A percentile compares a stretch with the other conserved stretches of the same genome.
Conservation (phyloP, 331 rosid genomes). For the Quercus tomentella region DNA sequence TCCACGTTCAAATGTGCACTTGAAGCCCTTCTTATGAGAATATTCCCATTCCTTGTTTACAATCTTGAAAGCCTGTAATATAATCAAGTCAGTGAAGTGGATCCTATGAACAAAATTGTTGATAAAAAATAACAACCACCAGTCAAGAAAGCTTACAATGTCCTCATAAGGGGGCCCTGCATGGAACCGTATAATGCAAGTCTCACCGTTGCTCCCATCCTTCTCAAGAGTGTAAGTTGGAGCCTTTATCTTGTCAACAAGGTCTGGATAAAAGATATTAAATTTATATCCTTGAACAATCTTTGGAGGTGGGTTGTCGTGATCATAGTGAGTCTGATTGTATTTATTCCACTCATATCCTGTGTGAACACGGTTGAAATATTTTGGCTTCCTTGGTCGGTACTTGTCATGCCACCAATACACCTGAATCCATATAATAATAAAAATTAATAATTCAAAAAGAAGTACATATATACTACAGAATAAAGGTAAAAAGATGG, state of each 20-base stretch:
- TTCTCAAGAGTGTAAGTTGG: constrained; percentile 77
- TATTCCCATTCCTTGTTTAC: constrained; percentile 97
- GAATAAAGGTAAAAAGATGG: background rate
- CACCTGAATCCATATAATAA: constrained; percentile 49
- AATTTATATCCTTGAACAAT: constrained; percentile 90
- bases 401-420: constrained; percentile 99
- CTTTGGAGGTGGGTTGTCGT: constrained; percentile 96
- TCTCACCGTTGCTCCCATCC: constrained; percentile 85
- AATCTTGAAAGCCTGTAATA: constrained; percentile 80
- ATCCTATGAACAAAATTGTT: background rate
- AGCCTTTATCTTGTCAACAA: constrained; percentile 88
- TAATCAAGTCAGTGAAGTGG: background rate
- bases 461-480: background rate
- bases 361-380: constrained; percentile 91
- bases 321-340: constrained; percentile 96
- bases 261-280: constrained; percentile 91
- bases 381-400: constrained; percentile 90
- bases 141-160: constrained; percentile 53
- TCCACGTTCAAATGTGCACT: constrained; percentile 94
- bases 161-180: constrained; percentile 97
- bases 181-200: constrained; percentile 86
- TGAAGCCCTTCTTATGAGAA: constrained; percentile 91
- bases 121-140: background rate
- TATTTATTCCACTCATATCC: constrained; percentile 98
- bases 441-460: background rate